Evolutionary conservation across 108 stramenopile genomes (phyloP), one percentile per base, ranked within the genome.

Genomic region (Nitzschia sp.): DNA sequence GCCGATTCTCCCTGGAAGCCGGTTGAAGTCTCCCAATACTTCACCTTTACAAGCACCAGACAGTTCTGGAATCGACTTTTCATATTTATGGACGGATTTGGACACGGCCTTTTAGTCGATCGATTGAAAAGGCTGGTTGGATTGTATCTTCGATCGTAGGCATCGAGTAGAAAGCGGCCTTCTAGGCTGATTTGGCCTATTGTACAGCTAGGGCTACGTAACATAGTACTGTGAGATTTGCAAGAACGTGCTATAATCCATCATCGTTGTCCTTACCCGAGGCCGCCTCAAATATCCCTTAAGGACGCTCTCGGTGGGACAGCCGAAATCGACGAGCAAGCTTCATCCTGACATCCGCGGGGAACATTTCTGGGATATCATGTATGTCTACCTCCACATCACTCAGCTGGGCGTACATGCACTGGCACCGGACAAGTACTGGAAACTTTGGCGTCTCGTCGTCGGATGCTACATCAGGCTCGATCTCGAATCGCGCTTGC

Each of bases 371-470:
- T 9, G 85, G 79, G 11, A 87, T 63, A 54, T 85, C 85, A 13
- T 61, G 45, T 2, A 88, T 85, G 9, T 87, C 89, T 42, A 95
- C 47, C 42, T 69, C 82, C 30, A 95, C 76, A 49, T 92, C 85
- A 70, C 93, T 95, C 59, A 95, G 63, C 57, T 92, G 93, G 3
- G 82, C 83, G 47, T 82, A 85, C 75, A 83, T 78, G 30, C 90
- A 95, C 60, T 95, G 89, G 65, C 86, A 95, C 36, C 89, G 81
- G 36, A 90, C 84, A 56, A 89, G 32, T 0, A 92, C 90, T 9
- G 93, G 90, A 66, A 95, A 95, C 51, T 86, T 86, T 2, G 88
- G 78, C n/a, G 72, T 68, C 5, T 85, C 77, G 0, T 53, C 82
- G 24, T 64, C 78, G 23, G 25, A 54, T 23, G 53, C 35, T 3